Base-by-base conservation (phyloP, 257 asterid genomes). In the Salvia rosmarinus region DNA sequence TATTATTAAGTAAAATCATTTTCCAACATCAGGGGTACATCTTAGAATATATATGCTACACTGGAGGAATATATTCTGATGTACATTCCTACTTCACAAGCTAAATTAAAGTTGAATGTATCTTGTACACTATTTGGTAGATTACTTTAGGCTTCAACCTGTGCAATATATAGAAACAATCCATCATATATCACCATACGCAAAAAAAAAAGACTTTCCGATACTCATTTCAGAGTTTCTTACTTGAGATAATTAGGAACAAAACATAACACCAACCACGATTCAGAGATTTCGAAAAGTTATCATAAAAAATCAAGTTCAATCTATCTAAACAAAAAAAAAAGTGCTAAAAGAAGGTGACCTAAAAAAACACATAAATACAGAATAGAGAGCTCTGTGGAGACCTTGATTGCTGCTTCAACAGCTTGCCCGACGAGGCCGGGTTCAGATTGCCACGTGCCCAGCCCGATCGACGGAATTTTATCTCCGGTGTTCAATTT, bases 371-470 rank as follows among this genome's bases (percentile, higher is more conserved):
- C 23, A 39, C 78, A 23, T n/a, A 25, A 0, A 44, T 17, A 65
- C 32, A 47, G 16, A 65, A n/a, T 6, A 43, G 17, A 65, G n/a
- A n/a, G n/a, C n/a, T n/a, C n/a, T n/a, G n/a, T n/a, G n/a, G 21
- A 56, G 39, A 82, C 95, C 90, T 80, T 81, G 67, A 88, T 76
- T 46, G 95, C 92, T 19, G 59, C 79, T 54, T 86, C 83, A 17
- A 88, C 81, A 2, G 87, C 92, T 67, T 80, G 68, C 10, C 87
- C 89, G 47, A 88, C 86, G 71, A 86, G 64, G 39, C 92, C 92
- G 6, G 89, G 90, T 2, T 80, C 85, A 32, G 89, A 77, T 78
- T 82, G 88, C 89, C 90, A 88, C 9, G 95, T 88, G 34, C 92
- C 95, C 0, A 88, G 84, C 6, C 95, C 92, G 12, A 86, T 81